Conservation (phyloP, 331 rosid species). For the Saraca asoca region DNA sequence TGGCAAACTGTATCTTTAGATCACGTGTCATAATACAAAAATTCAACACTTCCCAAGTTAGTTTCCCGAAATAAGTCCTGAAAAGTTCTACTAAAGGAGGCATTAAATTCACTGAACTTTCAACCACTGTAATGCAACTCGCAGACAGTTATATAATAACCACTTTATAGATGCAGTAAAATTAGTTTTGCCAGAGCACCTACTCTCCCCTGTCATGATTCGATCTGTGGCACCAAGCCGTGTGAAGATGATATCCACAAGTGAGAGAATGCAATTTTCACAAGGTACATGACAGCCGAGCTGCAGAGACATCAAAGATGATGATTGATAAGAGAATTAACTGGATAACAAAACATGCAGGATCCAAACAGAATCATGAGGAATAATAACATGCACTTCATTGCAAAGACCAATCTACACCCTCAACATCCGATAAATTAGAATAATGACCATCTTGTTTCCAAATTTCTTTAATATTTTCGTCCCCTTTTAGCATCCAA, state of each 20-base stretch:
- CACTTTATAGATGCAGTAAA: conserved; percentile 1
- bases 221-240: conserved; percentile 97
- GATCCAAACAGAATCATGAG: conserved; percentile 4
- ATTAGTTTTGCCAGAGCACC: conserved; percentile 39
- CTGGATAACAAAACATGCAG: conserved; percentile 20
- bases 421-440: conserved; percentile 14
- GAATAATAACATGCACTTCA: conserved; percentile 16
- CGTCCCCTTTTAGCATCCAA: background rate
- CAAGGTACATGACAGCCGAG: conserved; percentile 93
- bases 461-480: background rate
- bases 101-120: background rate
- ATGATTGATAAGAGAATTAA: background rate
- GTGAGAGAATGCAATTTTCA: conserved; percentile 70
- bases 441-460: background rate
- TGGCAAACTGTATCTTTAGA: conserved; percentile 7
- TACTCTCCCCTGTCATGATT: conserved; percentile 98
- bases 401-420: background rate
- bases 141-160: background rate
- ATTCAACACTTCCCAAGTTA: background rate
- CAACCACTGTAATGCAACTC: background rate
- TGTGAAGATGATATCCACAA: conserved; percentile 87
- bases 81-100: conserved; percentile 4
- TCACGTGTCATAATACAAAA: background rate
- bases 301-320: conserved; percentile 54
- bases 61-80: background rate